Base-by-base conservation (phyloP, 2,329 filamentous ascomycete genomes). In the Stachybotrys chartarum region DNA sequence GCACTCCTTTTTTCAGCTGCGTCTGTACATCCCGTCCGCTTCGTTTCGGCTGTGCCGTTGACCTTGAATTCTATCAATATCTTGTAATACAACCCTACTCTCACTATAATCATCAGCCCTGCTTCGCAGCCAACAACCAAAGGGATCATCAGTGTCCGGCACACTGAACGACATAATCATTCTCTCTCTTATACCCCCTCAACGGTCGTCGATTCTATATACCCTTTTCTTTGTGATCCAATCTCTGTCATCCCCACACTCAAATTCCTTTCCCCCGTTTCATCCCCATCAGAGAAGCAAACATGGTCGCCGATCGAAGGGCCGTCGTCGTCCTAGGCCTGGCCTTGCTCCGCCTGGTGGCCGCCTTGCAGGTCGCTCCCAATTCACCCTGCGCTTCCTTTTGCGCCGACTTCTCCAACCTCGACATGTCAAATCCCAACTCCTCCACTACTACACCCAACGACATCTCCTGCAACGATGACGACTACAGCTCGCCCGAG, bases 361-460 rank as follows among this genome's bases (percentile, higher is more conserved):
- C 60, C 1, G 70, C 74, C 6, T 67, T 83, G 17, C 77, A 78
- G 62, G 79, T 81, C 52, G 73, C 79, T 12, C 77, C 80, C 35
- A 75, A 78, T 58, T 83, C 80, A 49, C 80, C 80, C 7, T 83
- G 80, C 61, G 66, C 78, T 16, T 71, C 74, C n/a, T 64, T 76
- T 57, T 83, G 80, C 61, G 56, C 75, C 45, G 77, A 79, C 64
- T 68, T 69, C 7, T 57, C 63, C n/a, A 61, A 62, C 35, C 66
- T 74, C 35, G 72, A 79, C 52, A 57, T 62, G n/a, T 74, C 76
- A 2, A 73, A 78, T 57, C 72, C 78, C 11, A 72, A 73, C 49
- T 76, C 77, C 10, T 79, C 74, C 48, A 73, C 68, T 54, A 81
- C 75, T 0, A 57, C 52, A 6, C 71, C 72, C 53, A 63, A 68